Base-by-base conservation (phyloP, 176 grass and related monocot genomes). In the Microstegium vimineum region DNA sequence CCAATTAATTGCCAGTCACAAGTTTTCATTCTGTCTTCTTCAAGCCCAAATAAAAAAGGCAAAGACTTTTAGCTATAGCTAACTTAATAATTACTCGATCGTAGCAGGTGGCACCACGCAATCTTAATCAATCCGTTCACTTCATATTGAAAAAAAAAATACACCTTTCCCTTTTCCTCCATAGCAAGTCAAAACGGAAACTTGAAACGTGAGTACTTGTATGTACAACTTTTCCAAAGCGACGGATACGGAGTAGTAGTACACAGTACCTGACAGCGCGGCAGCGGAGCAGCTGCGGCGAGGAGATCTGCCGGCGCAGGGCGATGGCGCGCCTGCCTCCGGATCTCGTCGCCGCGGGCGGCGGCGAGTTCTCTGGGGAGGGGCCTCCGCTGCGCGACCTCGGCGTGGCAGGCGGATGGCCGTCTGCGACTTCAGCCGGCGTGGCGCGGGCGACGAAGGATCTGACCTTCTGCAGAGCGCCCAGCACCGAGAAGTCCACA, bases 391-490 rank as follows among this genome's bases (percentile, higher is more conserved):
- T 86, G 64, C 43, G 82, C 28, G 89, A 81, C 31, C 14, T 33
- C 73, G 57, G 83, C 66, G 74, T 66, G 36, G 66, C 22, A 3
- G 83, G 43, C 17, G 16, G 28, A 36, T 36, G 27, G n/a, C 26
- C 28, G 25, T 23, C 88, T 25, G 81, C 62, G 5, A 85, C 71
- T 27, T 69, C 78, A 16, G 32, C 65, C 64, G 78, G 28, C 8
- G 81, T 47, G 16, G 62, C 28, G 27, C 87, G 72, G 37, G 77
- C 82, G 65, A 94, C 82, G 83, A 90, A 87, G 62, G 90, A 84
- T 78, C 89, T 86, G 74, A 95, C 35, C 86, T 91, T 98, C 74
- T 88, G 85, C 71, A 90, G 59, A 73, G 89, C 77, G 51, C 89
- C 88, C 68, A 82, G 81, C 41, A 95, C 68, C 62, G 81, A 74